These are phyloP conservation scores for Mycena rosella DNA, from an alignment of 768 basidiomycete species.

Conservation along the genomic window DNA sequence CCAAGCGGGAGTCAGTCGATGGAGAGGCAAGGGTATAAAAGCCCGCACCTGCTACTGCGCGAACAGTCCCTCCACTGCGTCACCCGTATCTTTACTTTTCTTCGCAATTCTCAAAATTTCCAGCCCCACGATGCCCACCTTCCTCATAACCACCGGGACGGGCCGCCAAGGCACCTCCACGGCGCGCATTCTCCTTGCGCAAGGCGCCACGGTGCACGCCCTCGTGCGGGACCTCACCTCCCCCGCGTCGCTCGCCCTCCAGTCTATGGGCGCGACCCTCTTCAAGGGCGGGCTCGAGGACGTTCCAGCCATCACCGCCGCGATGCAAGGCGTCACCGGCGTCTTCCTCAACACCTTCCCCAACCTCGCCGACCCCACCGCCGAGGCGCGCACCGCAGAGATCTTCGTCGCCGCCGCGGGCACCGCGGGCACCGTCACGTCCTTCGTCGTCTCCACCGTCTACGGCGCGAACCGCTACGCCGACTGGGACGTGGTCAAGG, in stretches of 20 bases:
- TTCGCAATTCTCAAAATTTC: not conserved
- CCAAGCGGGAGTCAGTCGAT: no score
- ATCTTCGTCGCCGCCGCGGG: slow-evolving; percentile 28
- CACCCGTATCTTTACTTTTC: no score
- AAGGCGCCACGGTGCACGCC: slow-evolving; percentile 26
- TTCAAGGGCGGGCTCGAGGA: slow-evolving; percentile 28
- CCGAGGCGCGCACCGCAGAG: slow-evolving; percentile 18
- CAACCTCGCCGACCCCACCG: slow-evolving; percentile 15
- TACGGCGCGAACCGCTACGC: not conserved
- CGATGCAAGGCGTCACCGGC: slow-evolving; percentile 30
- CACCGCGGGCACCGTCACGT: slow-evolving; percentile 26
- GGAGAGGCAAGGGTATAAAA: no score
- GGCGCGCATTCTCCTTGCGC: slow-evolving; percentile 25
- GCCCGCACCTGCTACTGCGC: no score
- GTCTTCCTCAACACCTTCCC: slow-evolving; percentile 36
- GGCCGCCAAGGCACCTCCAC: slow-evolving; percentile 34
- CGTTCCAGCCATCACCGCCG: slow-evolving; percentile 23
- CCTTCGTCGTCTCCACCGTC: slow-evolving; percentile 34
- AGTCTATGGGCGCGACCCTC: slow-evolving; percentile 27
- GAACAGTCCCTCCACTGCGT: no score
- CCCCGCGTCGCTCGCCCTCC: slow-evolving; percentile 4
- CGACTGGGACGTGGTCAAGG: slow-evolving; percentile 6
- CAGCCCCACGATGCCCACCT: slow-evolving; percentile 22
- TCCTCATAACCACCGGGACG: slow-evolving; percentile 31
- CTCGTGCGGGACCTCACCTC: slow-evolving; percentile 28